These are phyloP conservation scores for Blastobotrys americana DNA, from an alignment of 805 yeast genomes.

Conservation along the genomic window DNA sequence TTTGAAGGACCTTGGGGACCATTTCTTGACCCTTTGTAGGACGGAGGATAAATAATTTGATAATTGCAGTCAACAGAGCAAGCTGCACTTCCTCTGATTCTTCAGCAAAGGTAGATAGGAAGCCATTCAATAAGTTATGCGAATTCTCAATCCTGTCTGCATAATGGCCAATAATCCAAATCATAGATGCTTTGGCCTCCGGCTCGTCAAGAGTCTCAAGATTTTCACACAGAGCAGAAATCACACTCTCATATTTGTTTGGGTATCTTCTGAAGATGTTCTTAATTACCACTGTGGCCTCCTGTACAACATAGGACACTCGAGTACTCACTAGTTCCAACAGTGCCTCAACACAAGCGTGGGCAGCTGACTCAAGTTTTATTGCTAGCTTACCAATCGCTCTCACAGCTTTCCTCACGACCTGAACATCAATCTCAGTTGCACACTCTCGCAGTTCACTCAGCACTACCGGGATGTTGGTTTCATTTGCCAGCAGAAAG, in stretches of 20 bases:
- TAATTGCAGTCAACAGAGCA: constrained; percentile 63
- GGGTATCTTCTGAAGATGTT: constrained; percentile 76
- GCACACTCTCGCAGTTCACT: constrained; percentile 80
- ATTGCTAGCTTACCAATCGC: constrained; percentile 88
- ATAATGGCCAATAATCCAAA: constrained; percentile 81
- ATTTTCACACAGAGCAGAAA: constrained; percentile 37
- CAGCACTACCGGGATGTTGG: constrained; percentile 54
- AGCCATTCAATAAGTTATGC: constrained; percentile 35
- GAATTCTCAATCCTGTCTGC: constrained; percentile 42
- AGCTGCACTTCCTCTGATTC: constrained; percentile 72
- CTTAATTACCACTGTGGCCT: constrained; percentile 65
- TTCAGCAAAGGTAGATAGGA: constrained; percentile 43
- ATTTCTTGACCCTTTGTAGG: constrained; percentile 50
- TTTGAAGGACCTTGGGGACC: constrained; percentile 52
- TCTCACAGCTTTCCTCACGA: constrained; percentile 80
- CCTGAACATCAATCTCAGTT: constrained; percentile 74
- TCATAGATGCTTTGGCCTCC: constrained; percentile 67
- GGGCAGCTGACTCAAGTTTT: constrained; percentile 56
- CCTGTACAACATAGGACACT: constrained; percentile 71
- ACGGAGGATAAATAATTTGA: constrained; percentile 55
- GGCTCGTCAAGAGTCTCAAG: constrained; percentile 58
- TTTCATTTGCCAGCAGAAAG: constrained; percentile 63
- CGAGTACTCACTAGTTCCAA: constrained; percentile 55
- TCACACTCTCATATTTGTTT: constrained; percentile 40
- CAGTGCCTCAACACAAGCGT: constrained; percentile 56